phyloP scores from a whole-genome alignment of 768 basidiomycete genomes.

The Leucocoprinus leucothites region DNA sequence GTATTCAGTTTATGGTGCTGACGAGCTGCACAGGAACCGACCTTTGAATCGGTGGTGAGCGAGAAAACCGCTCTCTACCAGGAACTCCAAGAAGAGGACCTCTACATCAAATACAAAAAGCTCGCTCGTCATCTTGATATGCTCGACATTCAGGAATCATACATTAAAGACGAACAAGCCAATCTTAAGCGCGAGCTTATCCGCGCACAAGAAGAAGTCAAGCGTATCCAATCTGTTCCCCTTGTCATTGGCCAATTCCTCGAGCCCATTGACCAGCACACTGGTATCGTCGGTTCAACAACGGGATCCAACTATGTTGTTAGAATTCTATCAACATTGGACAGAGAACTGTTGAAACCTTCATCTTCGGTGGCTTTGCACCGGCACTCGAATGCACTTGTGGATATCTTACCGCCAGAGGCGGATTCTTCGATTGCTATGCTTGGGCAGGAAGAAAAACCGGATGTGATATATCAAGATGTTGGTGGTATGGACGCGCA shows the following conservation, averaged over 20 bases:
- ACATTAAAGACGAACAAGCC: constrained; percentile 98
- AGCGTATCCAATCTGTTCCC: constrained; percentile 97
- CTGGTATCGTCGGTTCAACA: constrained; percentile 95
- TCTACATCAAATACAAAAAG: constrained; percentile 97
- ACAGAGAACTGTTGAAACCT: constrained; percentile 95
- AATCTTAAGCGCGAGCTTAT: constrained; percentile 98
- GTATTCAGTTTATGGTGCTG: neutral
- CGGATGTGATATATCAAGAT: constrained; percentile 90
- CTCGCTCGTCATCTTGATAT: constrained; percentile 94
- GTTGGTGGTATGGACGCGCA: constrained; percentile 97
- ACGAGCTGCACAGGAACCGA: constrained; percentile 66
- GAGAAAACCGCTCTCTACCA: constrained; percentile 88
- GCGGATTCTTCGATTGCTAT: constrained; percentile 96
- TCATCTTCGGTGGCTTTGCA: constrained; percentile 98
- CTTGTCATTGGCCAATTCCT: constrained; percentile 99
- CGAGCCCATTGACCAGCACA: constrained; percentile 96
- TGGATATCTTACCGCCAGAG: constrained; percentile 97
- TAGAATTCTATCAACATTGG: constrained; percentile 93
- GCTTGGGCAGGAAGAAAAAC: constrained; percentile 92
- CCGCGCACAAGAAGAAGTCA: constrained; percentile 98
- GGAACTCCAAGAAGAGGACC: constrained; percentile 87
- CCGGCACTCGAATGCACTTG: constrained; percentile 96
- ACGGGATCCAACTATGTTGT: constrained; percentile 99
- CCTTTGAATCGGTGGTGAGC: constrained; percentile 81
- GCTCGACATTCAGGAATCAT: constrained; percentile 91